Base-by-base conservation (phyloP, 2,329 filamentous ascomycete genomes). In the Escovopsis weberi region DNA sequence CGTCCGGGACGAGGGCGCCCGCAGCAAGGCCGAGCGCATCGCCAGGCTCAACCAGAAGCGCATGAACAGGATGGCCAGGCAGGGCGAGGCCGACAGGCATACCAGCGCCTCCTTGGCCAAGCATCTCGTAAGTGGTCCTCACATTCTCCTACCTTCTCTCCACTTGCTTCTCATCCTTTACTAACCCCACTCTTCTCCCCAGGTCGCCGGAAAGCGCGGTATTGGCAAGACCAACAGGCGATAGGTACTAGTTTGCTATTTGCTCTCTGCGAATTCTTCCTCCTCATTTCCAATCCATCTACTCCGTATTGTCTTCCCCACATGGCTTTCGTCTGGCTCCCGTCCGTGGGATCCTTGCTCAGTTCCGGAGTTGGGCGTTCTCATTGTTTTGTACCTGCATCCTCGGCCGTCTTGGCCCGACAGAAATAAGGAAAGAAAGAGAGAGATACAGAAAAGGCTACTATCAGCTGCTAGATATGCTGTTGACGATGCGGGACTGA, bases 41-140 rank as follows among this genome's bases (percentile, higher is more conserved):
- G 74, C 79, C 59, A 96, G 94, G 74, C 67, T 98, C 59, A 74
- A 80, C 55, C 93, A 98, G 80, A 87, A 89, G 74, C 89, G 87
- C 77, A 95, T 93, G 87, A 98, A 98, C 71, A 78, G 89, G 51
- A 91, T 93, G 82, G 91, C 91, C 37, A 80, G 88, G 63, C 85
- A 93, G 72, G 91, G 91, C 72, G 91, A 98, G 70, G 88, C 82
- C 48, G 91, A 98, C 72, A 79, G 93, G 60, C 89, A 96, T 67
- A 78, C 79, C 48, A 80, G 80, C 43, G 83, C 84, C 33, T 74
- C 84, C 42, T 66, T 94, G 64, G 77, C 80, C 48, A 98, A 94
- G 69, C 91, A 96, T 68, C 72, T 98, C 75, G 82, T 94, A 74
- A 63, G 80, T 75, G 15, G 52, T 49, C 37, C 28, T 8, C 28